phyloP scores from a whole-genome alignment of 768 basidiomycete genomes.

The Tulasnella sp. region DNA sequence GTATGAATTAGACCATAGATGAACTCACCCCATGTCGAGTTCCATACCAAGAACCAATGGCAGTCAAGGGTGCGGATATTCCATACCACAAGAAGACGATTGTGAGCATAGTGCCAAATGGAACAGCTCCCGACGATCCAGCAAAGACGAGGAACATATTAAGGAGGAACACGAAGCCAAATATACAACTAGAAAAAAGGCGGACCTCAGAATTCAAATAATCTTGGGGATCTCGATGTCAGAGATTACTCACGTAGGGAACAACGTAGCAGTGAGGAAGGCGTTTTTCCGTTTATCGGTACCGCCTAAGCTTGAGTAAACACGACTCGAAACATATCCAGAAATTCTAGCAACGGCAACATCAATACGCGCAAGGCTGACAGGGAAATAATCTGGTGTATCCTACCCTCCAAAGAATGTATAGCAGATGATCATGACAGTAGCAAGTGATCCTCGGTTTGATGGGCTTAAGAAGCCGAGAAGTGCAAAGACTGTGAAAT shows the following conservation, averaged over 20 bases:
- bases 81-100: conserved; percentile 85
- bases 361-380: not conserved
- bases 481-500: conserved; percentile 63
- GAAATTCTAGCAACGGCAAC: conserved; percentile 42
- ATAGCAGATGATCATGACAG: conserved; percentile 91
- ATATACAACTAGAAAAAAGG: conserved; percentile 48
- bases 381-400: too few relatives aligned
- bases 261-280: conserved; percentile 73
- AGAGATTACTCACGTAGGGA: conserved; percentile 56
- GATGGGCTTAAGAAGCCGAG: conserved; percentile 91
- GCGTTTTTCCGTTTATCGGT: conserved; percentile 64
- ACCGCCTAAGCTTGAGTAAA: conserved; percentile 72
- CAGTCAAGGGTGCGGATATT: conserved; percentile 80
- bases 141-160: conserved; percentile 78
- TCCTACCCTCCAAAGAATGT: conserved; percentile 79
- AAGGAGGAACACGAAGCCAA: conserved; percentile 74
- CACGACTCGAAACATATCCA: conserved; percentile 76
- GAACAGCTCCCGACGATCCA: conserved; percentile 88
- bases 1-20: too few relatives aligned
- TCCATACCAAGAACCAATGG: conserved; percentile 77
- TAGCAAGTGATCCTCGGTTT: conserved; percentile 86
- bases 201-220: not conserved
- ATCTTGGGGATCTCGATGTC: not conserved
- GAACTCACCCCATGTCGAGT: conserved; percentile 69
- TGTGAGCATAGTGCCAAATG: conserved; percentile 86